These are phyloP conservation scores for Debaryomyces castellii DNA, from an alignment of 805 yeast species.

Conservation along the genomic window DNA sequence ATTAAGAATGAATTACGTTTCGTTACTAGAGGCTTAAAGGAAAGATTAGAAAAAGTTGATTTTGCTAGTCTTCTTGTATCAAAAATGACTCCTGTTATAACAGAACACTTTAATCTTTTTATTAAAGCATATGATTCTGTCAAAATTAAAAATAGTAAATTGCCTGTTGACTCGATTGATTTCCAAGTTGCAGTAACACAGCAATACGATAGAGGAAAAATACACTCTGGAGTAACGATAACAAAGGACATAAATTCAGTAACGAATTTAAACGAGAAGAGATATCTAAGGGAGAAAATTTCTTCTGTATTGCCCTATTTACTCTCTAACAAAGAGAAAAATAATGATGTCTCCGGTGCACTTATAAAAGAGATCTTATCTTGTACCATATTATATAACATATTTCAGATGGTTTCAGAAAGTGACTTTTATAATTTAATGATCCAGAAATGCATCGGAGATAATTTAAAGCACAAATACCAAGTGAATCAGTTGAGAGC, in stretches of 20 bases:
- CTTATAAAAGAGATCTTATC: slow-evolving; percentile 66
- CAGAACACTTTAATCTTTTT: slow-evolving; percentile 60
- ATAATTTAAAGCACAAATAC: slow-evolving; percentile 65
- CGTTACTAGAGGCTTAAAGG: slow-evolving; percentile 42
- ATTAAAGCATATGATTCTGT: slow-evolving; percentile 41
- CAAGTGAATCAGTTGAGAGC: slow-evolving; percentile 72
- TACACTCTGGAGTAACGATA: slow-evolving; percentile 58
- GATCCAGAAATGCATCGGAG: slow-evolving; percentile 59
- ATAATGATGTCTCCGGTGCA: slow-evolving; percentile 47
- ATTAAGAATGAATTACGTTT: slow-evolving; percentile 44
- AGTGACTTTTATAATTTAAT: slow-evolving; percentile 76
- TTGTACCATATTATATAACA: slow-evolving; percentile 45
- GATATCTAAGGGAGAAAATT: slow-evolving; percentile 47
- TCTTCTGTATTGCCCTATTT: slow-evolving; percentile 48
- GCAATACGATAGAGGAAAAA: slow-evolving; percentile 46
- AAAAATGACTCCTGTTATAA: slow-evolving; percentile 60
- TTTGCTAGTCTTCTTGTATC: slow-evolving; percentile 57
- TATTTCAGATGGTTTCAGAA: slow-evolving; percentile 59
- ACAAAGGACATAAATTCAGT: slow-evolving; percentile 16
- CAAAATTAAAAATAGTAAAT: slow-evolving; percentile 16
- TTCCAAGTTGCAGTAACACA: slow-evolving; percentile 41
- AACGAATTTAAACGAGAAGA: slow-evolving; percentile 41
- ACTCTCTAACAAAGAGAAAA: slow-evolving; percentile 45
- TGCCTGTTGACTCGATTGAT: slow-evolving; percentile 22
- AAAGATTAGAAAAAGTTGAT: slow-evolving; percentile 46